Conservation (phyloP, 768 basidiomycete species). For the Pleurotus eryngii region DNA sequence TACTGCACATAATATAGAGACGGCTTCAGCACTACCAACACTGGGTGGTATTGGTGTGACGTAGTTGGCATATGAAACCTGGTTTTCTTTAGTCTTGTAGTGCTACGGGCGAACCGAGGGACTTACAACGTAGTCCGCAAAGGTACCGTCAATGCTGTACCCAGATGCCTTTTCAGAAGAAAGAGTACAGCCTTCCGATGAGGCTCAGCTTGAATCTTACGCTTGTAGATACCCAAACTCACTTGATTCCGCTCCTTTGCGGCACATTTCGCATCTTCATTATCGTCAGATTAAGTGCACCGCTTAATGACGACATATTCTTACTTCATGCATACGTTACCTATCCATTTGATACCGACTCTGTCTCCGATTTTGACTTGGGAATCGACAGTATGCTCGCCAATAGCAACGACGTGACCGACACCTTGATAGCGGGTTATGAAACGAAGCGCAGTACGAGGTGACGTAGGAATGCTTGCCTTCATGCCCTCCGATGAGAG, state of each 20-base stretch:
- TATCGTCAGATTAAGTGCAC: too few species aligned
- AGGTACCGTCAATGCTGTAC: slow-evolving; percentile 67
- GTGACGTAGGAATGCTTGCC: slow-evolving; percentile 18
- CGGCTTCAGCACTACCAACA: slow-evolving; percentile 58
- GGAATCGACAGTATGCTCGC: slow-evolving; percentile 43
- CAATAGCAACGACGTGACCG: slow-evolving; percentile 76
- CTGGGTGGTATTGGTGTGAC: slow-evolving; percentile 75
- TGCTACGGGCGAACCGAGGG: neutral
- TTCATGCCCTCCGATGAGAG: slow-evolving; percentile 76
- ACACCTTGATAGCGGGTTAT: slow-evolving; percentile 32
- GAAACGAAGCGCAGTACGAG: neutral
- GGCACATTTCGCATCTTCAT: slow-evolving; percentile 64
- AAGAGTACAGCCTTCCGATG: slow-evolving; percentile 21
- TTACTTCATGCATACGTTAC: slow-evolving; percentile 35
- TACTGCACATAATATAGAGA: slow-evolving; percentile 73
- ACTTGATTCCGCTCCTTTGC: slow-evolving; percentile 56
- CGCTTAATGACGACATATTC: neutral
- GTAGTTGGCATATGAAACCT: slow-evolving; percentile 62
- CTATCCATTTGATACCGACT: slow-evolving; percentile 77
- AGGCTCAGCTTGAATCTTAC: neutral
- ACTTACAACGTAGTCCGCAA: slow-evolving; percentile 58
- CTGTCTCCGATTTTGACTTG: slow-evolving; percentile 67
- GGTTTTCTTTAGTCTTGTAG: neutral
- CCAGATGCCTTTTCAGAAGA: slow-evolving; percentile 48
- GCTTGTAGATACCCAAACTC: neutral